Evolutionary conservation across 1,284 basidiomycete species (phyloP).

Genomic region (Pseudozyma flocculosa): DNA sequence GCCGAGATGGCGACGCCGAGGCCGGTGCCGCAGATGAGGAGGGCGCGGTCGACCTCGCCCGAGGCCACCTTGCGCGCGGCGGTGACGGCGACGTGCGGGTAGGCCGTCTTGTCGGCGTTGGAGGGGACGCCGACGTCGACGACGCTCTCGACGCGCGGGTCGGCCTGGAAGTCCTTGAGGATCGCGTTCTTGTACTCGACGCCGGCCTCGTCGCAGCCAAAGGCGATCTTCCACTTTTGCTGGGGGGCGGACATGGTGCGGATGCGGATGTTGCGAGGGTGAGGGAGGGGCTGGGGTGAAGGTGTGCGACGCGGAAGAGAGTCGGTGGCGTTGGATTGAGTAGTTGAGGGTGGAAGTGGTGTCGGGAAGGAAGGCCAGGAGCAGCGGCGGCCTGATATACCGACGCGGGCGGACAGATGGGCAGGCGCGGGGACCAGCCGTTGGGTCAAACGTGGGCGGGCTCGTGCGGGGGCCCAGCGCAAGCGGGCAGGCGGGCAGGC

Average conservation of each 20-base stretch:
- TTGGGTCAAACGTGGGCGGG: no score
- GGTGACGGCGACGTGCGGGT: constrained; percentile 60
- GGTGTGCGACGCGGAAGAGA: no score
- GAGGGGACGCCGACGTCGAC: constrained; percentile 43
- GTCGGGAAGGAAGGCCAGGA: no score
- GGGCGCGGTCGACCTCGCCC: constrained; percentile 60
- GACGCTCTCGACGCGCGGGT: constrained; percentile 42
- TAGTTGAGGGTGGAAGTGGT: no score
- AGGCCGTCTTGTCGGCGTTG: constrained; percentile 58
- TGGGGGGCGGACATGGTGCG: constrained; percentile 17
- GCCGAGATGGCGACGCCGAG: constrained; percentile 60
- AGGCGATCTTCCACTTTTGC: constrained; percentile 37
- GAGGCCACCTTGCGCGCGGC: constrained; percentile 59
- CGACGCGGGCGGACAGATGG: no score
- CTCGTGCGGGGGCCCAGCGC: no score
- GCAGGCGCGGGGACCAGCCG: no score
- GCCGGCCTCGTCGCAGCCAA: constrained; percentile 41
- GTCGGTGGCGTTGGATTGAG: no score
- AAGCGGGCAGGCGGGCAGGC: no score
- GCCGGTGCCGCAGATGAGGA: constrained; percentile 62
- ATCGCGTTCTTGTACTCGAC: constrained; percentile 50
- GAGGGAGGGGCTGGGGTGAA: neutral
- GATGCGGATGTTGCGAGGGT: no score
- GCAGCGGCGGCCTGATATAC: no score
- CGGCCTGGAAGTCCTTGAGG: constrained; percentile 38